These are phyloP conservation scores for Talaromyces albobiverticillius DNA, from an alignment of 2,329 filamentous ascomycete species.

Conservation along the genomic window DNA sequence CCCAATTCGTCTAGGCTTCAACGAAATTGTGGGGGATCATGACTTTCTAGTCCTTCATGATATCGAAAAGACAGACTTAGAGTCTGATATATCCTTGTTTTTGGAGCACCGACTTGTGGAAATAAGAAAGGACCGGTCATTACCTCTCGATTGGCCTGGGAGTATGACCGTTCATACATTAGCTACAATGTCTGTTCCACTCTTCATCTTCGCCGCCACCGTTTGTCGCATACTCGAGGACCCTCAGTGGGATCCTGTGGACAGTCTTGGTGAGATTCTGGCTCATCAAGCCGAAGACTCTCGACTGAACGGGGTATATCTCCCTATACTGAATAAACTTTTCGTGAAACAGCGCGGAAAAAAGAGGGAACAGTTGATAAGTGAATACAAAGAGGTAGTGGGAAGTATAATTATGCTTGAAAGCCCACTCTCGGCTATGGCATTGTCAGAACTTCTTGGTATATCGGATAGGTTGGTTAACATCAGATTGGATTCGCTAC, in stretches of 20 bases:
- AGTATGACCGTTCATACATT: neutral
- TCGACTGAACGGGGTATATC: conserved; percentile 25
- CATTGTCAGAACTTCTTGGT: conserved; percentile 9
- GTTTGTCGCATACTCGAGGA: neutral
- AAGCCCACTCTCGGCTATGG: conserved; percentile 17
- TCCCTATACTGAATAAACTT: conserved; percentile 21
- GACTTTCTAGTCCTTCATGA: conserved; percentile 23
- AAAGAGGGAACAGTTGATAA: conserved; percentile 13
- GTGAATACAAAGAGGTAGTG: conserved; percentile 19
- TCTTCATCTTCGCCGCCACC: conserved; percentile 4
- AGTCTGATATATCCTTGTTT: conserved; percentile 25
- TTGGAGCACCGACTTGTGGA: conserved; percentile 18
- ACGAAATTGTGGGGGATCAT: conserved; percentile 2
- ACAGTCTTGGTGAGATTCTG: conserved; percentile 17
- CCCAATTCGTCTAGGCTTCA: conserved; percentile 22
- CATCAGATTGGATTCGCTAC: neutral
- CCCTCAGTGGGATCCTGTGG: conserved; percentile 15
- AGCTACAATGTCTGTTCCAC: neutral
- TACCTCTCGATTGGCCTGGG: conserved; percentile 4
- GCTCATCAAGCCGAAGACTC: conserved; percentile 13
- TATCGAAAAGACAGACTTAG: conserved; percentile 15
- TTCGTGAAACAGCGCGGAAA: conserved; percentile 11
- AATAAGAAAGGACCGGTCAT: conserved; percentile 5
- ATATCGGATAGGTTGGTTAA: conserved; percentile 11
- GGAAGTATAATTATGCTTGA: conserved; percentile 21